Percentiles rank a stretch among this genome's conserved stretches.
phyloP scores from a whole-genome alignment of 164 flowering plant species.

The Echeveria elegans region DNA sequence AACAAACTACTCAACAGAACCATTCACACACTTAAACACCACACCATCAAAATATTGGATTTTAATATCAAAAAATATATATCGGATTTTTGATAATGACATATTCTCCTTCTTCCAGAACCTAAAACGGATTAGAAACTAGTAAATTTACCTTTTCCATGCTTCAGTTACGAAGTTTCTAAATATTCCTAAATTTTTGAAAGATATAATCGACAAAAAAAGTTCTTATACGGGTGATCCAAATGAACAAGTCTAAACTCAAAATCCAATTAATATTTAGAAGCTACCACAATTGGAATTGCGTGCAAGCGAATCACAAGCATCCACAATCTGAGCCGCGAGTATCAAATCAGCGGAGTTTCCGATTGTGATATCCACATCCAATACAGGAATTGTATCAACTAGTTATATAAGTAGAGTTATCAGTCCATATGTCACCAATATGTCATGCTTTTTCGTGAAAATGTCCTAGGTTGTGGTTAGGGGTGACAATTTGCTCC shows the following conservation, averaged over 20 bases:
- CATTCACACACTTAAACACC: not conserved
- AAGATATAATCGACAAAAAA: not conserved
- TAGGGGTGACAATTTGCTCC: no score
- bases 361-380: no score
- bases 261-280: no score
- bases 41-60: not conserved
- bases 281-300: constrained; percentile 38
- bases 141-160: not conserved
- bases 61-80: not conserved
- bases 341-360: constrained; percentile 37
- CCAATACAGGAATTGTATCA: no score
- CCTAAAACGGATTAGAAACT: not conserved
- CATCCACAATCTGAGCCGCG: constrained; percentile 50
- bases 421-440: no score
- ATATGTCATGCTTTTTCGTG: no score
- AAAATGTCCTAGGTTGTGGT: no score
- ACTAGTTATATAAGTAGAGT: no score
- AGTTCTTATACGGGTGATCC: no score
- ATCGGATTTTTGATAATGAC: no score
- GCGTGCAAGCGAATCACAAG: constrained; percentile 39
- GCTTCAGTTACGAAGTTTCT: not conserved
- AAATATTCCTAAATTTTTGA: not conserved
- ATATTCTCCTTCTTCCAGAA: not conserved
- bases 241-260: no score
- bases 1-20: not conserved